Evolutionary conservation across 1,139 yeast species (phyloP), one percentile per base, ranked within the genome.

Genomic region (Geotrichum siamense): DNA sequence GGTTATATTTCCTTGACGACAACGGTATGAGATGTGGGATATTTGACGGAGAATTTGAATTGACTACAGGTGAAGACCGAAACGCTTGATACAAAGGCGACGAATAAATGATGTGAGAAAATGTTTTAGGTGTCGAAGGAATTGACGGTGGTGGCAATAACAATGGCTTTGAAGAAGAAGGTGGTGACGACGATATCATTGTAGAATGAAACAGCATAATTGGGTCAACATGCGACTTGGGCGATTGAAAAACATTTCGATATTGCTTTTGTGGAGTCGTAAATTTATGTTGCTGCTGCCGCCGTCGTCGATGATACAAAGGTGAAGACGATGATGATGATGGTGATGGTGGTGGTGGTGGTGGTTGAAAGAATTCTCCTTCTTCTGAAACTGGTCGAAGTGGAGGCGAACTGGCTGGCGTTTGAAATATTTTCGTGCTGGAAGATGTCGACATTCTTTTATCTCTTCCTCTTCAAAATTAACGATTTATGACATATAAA

Each of bases 81-180:
- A 43, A 43, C 13, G 32, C 35, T 5, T 43, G 48, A 17, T 44
- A 44, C 10, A 44, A 35, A 1, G 48, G 48, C 2, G 48, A 44
- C 6, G 44, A 40, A 21, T 41, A 37, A n/a, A 44, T 40, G 17
- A 44, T 44, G 17, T 25, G 37, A 8, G 44, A 39, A 29, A 44
- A 44, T 6, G 48, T 44, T 31, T 38, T 40, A 13, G 48, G 48
- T 2, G 48, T 44, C 8, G 48, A 34, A 6, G 48, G 48, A 5
- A 33, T 33, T 4, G 25, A 30, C 17, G 45, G 38, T 9, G 32
- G 35, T 22, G 12, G 36, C 13, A 29, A 28, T 42, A n/a, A n/a
- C n/a, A n/a, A n/a, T n/a, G n/a, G n/a, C n/a, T n/a, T n/a, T n/a
- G n/a, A n/a, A n/a, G n/a, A n/a, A 3, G 46, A 37, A 4, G 46